Base-by-base conservation (phyloP, 2,329 filamentous ascomycete genomes). In the Elsinoe ampelina region DNA sequence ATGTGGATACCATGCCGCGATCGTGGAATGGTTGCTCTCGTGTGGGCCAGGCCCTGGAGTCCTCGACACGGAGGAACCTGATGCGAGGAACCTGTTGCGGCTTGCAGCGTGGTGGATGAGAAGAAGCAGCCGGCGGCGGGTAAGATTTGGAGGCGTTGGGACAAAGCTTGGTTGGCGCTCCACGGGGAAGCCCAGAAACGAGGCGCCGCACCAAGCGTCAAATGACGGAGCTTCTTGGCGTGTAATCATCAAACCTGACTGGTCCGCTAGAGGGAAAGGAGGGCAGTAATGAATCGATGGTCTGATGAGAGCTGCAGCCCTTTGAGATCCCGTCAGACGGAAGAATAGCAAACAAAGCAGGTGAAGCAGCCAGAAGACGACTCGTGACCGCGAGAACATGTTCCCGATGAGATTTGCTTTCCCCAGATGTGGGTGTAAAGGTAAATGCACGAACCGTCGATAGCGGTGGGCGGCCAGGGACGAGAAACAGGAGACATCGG, bases 91-190 rank as follows among this genome's bases (percentile, higher is more conserved):
- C 4, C 26, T 30, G 12, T 34, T 22, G 17, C 45, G 17, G 17
- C 20, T 32, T 20, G 11, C 32, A 52, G 26, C 17, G 11, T 39
- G 48, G 36, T 34, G 11, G 45, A 34, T 26, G 30, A 22, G 22
- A 17, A 20, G 43, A 26, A 35, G 30, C 43, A 32, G 22, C 43
- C 22, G 22, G 43, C 43, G 43, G 43, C 43, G 43, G 43, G n/a
- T 48, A 50, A 50, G 45, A 50, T 50, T 35, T 50, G 45, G 48
- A 36, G 48, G 48, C 30, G 32, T 26, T 22, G 41, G 5, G 48
- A 52, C 48, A 38, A 52, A 52, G 48, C 48, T 52, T 52, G 48
- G 48, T 52, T n/a, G 48, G 48, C 32, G 26, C 34, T 39, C 48
- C 32, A 36, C 15, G 48, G 48, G 48, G 32, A 39, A 50, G 26